Base-by-base conservation (phyloP, 2,329 filamentous ascomycete genomes). In the Cladosporium cucumerinum region DNA sequence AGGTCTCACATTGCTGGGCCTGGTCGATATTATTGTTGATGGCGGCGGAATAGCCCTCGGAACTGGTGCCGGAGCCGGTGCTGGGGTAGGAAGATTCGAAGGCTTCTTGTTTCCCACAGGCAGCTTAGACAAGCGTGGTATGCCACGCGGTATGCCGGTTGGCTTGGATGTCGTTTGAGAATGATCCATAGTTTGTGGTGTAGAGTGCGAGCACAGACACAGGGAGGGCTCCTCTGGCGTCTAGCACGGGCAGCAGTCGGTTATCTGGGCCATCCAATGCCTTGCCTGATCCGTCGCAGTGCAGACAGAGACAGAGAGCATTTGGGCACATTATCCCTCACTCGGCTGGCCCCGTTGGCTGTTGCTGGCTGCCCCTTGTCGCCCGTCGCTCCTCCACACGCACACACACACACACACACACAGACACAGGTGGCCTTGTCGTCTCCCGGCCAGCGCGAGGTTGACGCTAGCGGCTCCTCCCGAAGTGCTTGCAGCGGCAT, bases 31-130 rank as follows among this genome's bases (percentile, higher is more conserved):
- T 30, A 46, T 25, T 34, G 46, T 34, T 43, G 23, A 61, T 14
- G 57, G 48, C 30, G 49, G n/a, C 28, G 49, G 51, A 48, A 32
- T 28, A 34, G 54, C 39, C 23, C 28, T 62, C 28, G 49, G 32
- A 18, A 43, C 14, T n/a, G 49, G 25, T 18, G 32, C 23, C 18
- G 64, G 32, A 34, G 32, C 32, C 3, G 32, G 43, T 16, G 48
- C 23, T 18, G 64, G 52, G 6, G 52, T 58, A 16, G 55, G 55
- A 18, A 64, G 52, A 16, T 66, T 57, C 16, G 66, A 68, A 26
- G 66, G 55, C 36, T 54, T 64, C 32, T 64, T 70, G n/a, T 61
- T 66, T 61, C 69, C 49, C 12, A 66, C 64, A 18, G 70, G 70
- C 21, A 72, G 65, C 34, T 58, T 65, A 8, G 68, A 70, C 21